A percentile compares a stretch with the other conserved stretches of the same genome.
Evolutionary conservation across 176 grass and related monocot species (phyloP).

Genomic region (Avena atlantica): DNA sequence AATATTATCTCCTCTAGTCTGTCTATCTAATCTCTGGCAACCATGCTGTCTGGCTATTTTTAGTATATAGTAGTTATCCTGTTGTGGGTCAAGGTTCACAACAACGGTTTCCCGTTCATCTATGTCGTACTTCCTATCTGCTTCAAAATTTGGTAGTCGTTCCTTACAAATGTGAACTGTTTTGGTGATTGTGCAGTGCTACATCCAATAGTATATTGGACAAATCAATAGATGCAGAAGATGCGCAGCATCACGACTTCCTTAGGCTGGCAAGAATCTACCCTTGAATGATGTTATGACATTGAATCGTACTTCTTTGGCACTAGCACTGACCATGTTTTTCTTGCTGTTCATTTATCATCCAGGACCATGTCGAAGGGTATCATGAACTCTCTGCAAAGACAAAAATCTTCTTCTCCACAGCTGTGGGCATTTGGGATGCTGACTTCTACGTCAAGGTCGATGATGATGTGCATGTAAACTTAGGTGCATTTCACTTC

Average conservation of each 20-base stretch:
- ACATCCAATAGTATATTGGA: conserved; percentile 95
- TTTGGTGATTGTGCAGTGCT: conserved; percentile 63
- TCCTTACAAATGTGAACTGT: conserved; percentile 4
- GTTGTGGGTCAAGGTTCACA: neutral
- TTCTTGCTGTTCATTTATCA: conserved; percentile 4
- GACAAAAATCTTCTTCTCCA: conserved; percentile 97
- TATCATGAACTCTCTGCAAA: conserved; percentile 98
- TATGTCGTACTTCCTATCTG: conserved; percentile 13
- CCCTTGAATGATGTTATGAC: conserved; percentile 15
- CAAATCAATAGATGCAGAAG: conserved; percentile 89
- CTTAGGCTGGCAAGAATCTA: conserved; percentile 75
- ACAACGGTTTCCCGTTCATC: conserved; percentile 2
- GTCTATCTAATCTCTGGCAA: too few species aligned
- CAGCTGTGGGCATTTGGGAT: conserved; percentile 86
- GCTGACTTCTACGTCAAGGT: conserved; percentile 98
- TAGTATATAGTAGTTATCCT: neutral
- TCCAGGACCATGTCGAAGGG: conserved; percentile 89
- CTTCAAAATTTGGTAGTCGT: conserved; percentile 21
- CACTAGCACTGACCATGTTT: conserved; percentile 33
- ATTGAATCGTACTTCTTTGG: conserved; percentile 22
- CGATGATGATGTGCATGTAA: conserved; percentile 98
- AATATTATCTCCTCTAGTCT: neutral
- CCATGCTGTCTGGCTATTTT: neutral
- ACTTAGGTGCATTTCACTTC: conserved; percentile 71
- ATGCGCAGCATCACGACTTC: conserved; percentile 84